Evolutionary conservation across 805 yeast species (phyloP), one percentile per base, ranked within the genome.

Genomic region (Tetrapisispora nanseiensis): DNA sequence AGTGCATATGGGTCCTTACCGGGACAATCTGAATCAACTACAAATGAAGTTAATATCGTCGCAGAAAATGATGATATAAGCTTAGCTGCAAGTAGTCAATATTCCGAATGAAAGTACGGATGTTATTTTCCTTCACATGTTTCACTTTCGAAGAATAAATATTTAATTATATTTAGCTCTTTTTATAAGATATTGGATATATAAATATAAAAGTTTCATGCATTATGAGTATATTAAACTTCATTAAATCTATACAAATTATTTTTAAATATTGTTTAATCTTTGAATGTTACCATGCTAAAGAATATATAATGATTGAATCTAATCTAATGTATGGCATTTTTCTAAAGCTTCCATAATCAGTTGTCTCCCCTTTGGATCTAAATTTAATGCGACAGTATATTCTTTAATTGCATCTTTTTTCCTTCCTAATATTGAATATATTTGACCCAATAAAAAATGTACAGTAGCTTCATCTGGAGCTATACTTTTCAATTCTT

Each of bases 391-490:
- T 1, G 98, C 97, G 34, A 81, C 74, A 0, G 97, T 90, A 51
- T 85, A 86, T 54, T 85, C 90, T 50, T 76, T 78, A 22, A 90
- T 74, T 1, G 98, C 97, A 48, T 74, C 79, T 51, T 75, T 77
- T 52, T 78, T 81, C 46, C 84, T 78, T 23, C 80, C 80, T 48
- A 82, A 76, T 24, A 81, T 74, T 52, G 80, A 84, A 70, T 87
- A 86, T 42, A 89, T 70, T 55, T 86, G 86, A 10, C 97, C 98
- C 36, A 92, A 67, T 33, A 89, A 65, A 61, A 83, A 86, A 61
- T 90, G 97, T 22, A 90, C 95, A 41, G 86, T 80, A 0, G 96
- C 95, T 59, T 90, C 97, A 59, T 90, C 95, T 0, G 98, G 97
- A 0, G 95, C 95, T 42, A 86, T 63, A 22, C 76, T 74, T 48